These are phyloP conservation scores for Verticillium albo-atrum DNA, from an alignment of 2,329 filamentous ascomycete genomes.

Conservation along the genomic window DNA sequence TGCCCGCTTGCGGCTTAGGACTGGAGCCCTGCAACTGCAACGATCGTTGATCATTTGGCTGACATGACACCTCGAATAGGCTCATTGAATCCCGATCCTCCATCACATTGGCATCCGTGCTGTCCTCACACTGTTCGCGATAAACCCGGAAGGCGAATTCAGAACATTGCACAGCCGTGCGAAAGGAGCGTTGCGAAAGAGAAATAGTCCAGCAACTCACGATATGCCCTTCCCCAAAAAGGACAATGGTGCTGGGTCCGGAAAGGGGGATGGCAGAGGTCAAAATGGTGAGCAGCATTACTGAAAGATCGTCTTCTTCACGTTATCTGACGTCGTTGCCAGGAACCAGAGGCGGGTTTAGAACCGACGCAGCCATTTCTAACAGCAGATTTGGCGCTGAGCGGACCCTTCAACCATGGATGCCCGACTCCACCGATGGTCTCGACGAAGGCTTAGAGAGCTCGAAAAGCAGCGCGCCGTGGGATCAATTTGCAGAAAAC, in stretches of 20 bases:
- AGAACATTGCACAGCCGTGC: not conserved
- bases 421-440: slow-evolving; percentile 59
- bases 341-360: slow-evolving; percentile 69
- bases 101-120: no score
- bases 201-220: not conserved
- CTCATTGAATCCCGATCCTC: no score
- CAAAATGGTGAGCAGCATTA: slow-evolving; percentile 30
- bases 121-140: not conserved
- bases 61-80: no score
- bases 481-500: slow-evolving; percentile 95
- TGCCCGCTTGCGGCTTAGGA: no score
- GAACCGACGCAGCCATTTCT: slow-evolving; percentile 86
- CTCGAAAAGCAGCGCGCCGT: slow-evolving; percentile 44
- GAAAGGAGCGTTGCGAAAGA: not conserved
- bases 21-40: no score
- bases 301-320: not conserved
- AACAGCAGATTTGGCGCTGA: slow-evolving; percentile 65
- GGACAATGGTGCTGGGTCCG: slow-evolving; percentile 21
- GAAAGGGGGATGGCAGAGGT: slow-evolving; percentile 29
- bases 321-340: not conserved
- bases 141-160: not conserved
- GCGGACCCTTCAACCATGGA: slow-evolving; percentile 77
- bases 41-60: no score
- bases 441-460: slow-evolving; percentile 69
- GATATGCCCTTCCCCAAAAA: slow-evolving; percentile 35